These are phyloP conservation scores for Claviceps sp. DNA, from an alignment of 2,329 filamentous ascomycete species.

Conservation along the genomic window DNA sequence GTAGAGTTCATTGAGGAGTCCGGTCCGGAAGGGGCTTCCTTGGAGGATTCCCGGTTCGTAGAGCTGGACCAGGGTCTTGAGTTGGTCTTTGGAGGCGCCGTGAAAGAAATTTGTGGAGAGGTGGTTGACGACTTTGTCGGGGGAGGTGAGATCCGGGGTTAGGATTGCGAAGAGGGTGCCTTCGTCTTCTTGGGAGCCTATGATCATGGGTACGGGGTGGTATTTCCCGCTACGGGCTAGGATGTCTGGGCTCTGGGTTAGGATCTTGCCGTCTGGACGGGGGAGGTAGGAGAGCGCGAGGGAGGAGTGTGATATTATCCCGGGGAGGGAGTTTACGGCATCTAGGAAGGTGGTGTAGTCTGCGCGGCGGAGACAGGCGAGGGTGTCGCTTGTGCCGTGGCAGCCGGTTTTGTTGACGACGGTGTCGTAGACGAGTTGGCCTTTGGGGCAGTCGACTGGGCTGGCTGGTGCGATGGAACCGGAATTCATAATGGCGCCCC, in stretches of 20 bases:
- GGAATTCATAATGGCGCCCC: constrained; percentile 4
- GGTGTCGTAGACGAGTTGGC: not conserved
- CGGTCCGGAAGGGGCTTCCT: constrained; percentile 62
- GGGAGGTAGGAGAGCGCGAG: not conserved
- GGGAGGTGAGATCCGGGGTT: constrained; percentile 38
- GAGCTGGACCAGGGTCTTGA: constrained; percentile 44
- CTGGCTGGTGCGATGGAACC: constrained; percentile 33
- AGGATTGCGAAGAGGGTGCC: not conserved
- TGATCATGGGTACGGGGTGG: constrained; percentile 15
- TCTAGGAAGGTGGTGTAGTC: constrained; percentile 39
- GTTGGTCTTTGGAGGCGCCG: constrained; percentile 32
- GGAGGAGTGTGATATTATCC: not conserved
- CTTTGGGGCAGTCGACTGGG: not conserved
- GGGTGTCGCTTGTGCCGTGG: constrained; percentile 25
- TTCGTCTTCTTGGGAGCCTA: constrained; percentile 2
- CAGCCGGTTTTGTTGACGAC: constrained; percentile 1
- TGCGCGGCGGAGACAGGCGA: constrained; percentile 21
- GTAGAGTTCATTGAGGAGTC: constrained; percentile 55
- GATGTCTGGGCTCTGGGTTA: constrained; percentile 12
- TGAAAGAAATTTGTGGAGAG: constrained; percentile 47
- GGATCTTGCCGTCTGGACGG: constrained; percentile 17
- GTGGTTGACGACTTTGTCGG: constrained; percentile 45
- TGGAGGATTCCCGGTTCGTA: constrained; percentile 43
- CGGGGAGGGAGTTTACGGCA: constrained; percentile 8
- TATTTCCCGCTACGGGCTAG: constrained; percentile 43